These are phyloP conservation scores for Nicotiana knightiana DNA, from an alignment of 257 asterid species.

Conservation along the genomic window DNA sequence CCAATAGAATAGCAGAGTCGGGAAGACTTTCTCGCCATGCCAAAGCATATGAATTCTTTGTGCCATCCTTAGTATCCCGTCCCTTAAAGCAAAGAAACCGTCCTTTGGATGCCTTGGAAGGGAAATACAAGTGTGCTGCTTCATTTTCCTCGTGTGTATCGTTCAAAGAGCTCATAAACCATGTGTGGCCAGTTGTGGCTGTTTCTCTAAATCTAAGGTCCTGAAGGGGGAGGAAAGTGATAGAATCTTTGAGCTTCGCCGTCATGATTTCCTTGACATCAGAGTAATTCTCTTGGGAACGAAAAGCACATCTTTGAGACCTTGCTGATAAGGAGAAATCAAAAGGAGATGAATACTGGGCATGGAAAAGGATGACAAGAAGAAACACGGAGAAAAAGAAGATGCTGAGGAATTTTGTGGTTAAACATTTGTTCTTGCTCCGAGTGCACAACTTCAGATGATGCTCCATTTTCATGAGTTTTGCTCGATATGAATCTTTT, in stretches of 20 bases:
- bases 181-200: slow-evolving; percentile 24
- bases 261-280: not conserved
- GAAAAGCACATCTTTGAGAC: slow-evolving; percentile 5
- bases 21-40: slow-evolving; percentile 33
- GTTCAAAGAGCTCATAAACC: slow-evolving; percentile 36
- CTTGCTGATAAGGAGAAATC: not conserved
- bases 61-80: slow-evolving; percentile 19
- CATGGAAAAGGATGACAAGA: slow-evolving; percentile 9
- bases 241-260: slow-evolving; percentile 19
- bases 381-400: slow-evolving; percentile 6
- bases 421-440: slow-evolving; percentile 9
- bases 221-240: slow-evolving; percentile 29
- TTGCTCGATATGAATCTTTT: not conserved
- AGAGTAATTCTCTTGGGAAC: not conserved
- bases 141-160: slow-evolving; percentile 24
- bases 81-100: slow-evolving; percentile 30
- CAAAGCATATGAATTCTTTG: slow-evolving; percentile 29
- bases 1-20: slow-evolving; percentile 23
- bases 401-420: slow-evolving; percentile 6
- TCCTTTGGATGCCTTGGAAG: slow-evolving; percentile 24
- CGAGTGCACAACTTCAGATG: not conserved
- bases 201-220: slow-evolving; percentile 23
- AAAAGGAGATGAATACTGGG: slow-evolving; percentile 6
- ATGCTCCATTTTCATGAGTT: slow-evolving; percentile 8
- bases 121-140: slow-evolving; percentile 27